A percentile compares a stretch with the other conserved stretches of the same genome.
phyloP scores from a whole-genome alignment of 345 rosid species.

The Toxicodendron radicans region DNA sequence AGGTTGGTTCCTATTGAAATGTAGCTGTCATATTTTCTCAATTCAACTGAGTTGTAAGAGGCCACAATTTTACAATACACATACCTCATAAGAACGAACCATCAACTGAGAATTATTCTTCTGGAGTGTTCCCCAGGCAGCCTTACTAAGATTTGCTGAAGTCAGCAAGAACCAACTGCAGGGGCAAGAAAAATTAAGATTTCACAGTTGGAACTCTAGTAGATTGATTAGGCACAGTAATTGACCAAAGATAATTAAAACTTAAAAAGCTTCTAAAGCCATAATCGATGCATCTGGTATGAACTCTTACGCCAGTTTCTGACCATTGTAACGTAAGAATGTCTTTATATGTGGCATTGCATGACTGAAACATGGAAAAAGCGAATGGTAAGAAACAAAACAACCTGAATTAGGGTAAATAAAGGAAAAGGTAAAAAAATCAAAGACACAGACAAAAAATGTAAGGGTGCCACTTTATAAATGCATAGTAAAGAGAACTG shows the following conservation, averaged over 20 bases:
- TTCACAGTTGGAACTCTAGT: constrained; percentile 4
- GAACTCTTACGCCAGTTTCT: constrained; percentile 74
- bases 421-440: too few species aligned
- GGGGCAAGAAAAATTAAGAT: constrained; percentile 4
- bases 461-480: not conserved
- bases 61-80: not conserved
- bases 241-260: not conserved
- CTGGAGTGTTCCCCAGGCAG: constrained; percentile 97
- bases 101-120: constrained; percentile 91
- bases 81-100: constrained; percentile 95
- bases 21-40: constrained; percentile 1
- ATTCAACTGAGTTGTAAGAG: not conserved
- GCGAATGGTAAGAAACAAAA: constrained; percentile 10
- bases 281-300: constrained; percentile 7
- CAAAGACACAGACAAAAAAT: not conserved
- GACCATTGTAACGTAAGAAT: constrained; percentile 73
- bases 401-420: not conserved
- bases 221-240: not conserved
- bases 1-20: not conserved
- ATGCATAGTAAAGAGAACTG: not conserved
- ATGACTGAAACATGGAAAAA: constrained; percentile 46
- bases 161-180: constrained; percentile 87
- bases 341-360: constrained; percentile 99
- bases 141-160: constrained; percentile 95
- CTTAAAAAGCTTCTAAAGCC: constrained; percentile 11